phyloP scores from a whole-genome alignment of 306 rosid genomes.

The Lablab purpureus region DNA sequence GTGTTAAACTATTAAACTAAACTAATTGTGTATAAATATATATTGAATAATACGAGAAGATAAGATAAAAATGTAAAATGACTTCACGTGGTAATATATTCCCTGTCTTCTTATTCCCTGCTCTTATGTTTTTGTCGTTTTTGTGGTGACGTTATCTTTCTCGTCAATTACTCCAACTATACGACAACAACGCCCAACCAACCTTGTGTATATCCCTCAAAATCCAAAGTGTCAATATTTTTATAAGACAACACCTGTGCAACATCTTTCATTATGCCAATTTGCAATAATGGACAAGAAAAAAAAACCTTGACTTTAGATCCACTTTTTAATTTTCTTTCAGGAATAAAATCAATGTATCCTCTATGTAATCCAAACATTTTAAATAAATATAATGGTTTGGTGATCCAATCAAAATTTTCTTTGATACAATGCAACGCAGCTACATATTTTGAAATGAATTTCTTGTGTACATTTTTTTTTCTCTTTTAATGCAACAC shows the following conservation, averaged over 20 bases:
- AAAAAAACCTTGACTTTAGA: slow-evolving; percentile 22
- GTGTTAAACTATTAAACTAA: neutral
- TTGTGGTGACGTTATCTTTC: slow-evolving; percentile 1
- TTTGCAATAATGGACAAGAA: neutral
- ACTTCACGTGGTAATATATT: neutral
- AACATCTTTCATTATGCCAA: slow-evolving; percentile 5
- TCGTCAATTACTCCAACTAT: neutral
- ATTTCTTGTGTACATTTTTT: neutral
- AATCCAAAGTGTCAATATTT: neutral
- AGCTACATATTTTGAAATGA: neutral
- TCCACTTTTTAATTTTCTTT: neutral
- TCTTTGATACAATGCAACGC: neutral
- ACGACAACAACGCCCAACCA: neutral
- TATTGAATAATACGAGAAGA: neutral
- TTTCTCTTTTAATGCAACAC: neutral
- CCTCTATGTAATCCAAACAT: no score
- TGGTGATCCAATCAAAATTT: neutral
- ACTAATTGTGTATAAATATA: neutral
- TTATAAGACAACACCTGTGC: neutral
- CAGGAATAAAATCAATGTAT: neutral
- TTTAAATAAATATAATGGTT: no score
- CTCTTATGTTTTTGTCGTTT: neutral
- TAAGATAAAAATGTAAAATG: neutral
- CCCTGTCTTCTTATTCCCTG: neutral
- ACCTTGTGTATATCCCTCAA: slow-evolving; percentile 14